Percentiles rank a stretch among this genome's conserved stretches.
Conservation (phyloP, 495 filamentous ascomycete genomes). For the Apiosordaria backusii region DNA sequence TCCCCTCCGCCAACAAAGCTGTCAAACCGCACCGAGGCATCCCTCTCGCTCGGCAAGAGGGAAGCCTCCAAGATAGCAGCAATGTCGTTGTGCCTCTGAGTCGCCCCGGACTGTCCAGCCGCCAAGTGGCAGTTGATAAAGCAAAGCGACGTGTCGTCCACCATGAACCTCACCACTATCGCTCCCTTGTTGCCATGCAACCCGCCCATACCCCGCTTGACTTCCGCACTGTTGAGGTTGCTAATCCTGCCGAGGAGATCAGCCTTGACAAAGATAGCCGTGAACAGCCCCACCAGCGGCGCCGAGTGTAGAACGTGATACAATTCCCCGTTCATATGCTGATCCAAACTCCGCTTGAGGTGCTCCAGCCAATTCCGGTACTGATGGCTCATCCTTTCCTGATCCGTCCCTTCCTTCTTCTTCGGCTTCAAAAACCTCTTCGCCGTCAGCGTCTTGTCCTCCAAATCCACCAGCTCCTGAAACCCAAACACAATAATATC, state of each 20-base stretch:
- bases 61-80: slow-evolving; percentile 81
- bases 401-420: slow-evolving; percentile 86
- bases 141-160: slow-evolving; percentile 91
- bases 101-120: slow-evolving; percentile 85
- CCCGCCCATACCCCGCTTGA: slow-evolving; percentile 94
- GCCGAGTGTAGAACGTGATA: slow-evolving; percentile 86
- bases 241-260: slow-evolving; percentile 70
- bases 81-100: slow-evolving; percentile 88
- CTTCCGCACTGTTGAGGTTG: slow-evolving; percentile 71
- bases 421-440: slow-evolving; percentile 75
- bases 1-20: slow-evolving; percentile 87
- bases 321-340: slow-evolving; percentile 67
- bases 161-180: slow-evolving; percentile 80
- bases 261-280: slow-evolving; percentile 87
- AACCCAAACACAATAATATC: slow-evolving; percentile 96
- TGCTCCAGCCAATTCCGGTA: slow-evolving; percentile 95
- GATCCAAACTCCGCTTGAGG: slow-evolving; percentile 73
- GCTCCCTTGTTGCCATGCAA: slow-evolving; percentile 95
- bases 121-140: slow-evolving; percentile 98
- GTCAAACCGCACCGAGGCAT: slow-evolving; percentile 58
- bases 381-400: slow-evolving; percentile 94
- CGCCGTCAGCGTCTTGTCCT: slow-evolving; percentile 96
- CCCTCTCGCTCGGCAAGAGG: slow-evolving; percentile 64
- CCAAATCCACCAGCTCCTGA: slow-evolving; percentile 93
- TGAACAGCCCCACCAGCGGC: slow-evolving; percentile 90